Percentiles rank a stretch among this genome's conserved stretches.
Evolutionary conservation across 345 rosid genomes (phyloP).

Genomic region (Dovyalis caffra): DNA sequence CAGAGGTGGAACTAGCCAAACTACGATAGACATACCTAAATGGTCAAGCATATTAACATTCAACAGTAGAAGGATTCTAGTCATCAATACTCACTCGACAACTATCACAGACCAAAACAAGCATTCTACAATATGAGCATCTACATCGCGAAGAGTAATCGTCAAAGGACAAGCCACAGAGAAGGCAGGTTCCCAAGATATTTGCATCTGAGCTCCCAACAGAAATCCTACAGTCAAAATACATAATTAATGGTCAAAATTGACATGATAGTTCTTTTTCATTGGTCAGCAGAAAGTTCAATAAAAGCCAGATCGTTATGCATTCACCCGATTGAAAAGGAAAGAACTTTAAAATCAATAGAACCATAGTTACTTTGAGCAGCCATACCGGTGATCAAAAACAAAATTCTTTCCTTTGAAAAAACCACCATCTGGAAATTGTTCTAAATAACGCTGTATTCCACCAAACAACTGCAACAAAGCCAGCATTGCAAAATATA

Average conservation of each 20-base stretch:
- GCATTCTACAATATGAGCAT: conserved; percentile 80
- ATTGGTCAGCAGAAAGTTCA: background rate
- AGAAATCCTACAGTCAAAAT: conserved; percentile 56
- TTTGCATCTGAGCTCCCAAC: conserved; percentile 73
- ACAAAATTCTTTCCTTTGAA: conserved; percentile 96
- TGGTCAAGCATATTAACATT: background rate
- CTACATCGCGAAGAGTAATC: conserved; percentile 86
- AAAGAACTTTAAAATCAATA: background rate
- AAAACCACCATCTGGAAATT: conserved; percentile 85
- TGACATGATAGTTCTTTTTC: background rate
- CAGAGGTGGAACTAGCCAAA: background rate
- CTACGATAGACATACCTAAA: background rate
- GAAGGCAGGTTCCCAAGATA: conserved; percentile 68
- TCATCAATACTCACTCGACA: conserved; percentile 52
- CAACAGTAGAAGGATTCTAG: background rate
- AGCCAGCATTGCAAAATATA: conserved; percentile 16
- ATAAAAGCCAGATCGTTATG: background rate
- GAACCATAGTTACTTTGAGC: background rate
- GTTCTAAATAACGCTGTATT: conserved; percentile 88
- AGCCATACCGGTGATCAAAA: conserved; percentile 82
- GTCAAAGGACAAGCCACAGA: conserved; percentile 64
- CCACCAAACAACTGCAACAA: conserved; percentile 86
- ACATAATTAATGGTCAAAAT: background rate
- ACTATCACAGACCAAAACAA: conserved; percentile 76
- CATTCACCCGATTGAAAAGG: background rate